phyloP scores from a whole-genome alignment of 768 basidiomycete genomes.

The Fibroporia radiculosa region DNA sequence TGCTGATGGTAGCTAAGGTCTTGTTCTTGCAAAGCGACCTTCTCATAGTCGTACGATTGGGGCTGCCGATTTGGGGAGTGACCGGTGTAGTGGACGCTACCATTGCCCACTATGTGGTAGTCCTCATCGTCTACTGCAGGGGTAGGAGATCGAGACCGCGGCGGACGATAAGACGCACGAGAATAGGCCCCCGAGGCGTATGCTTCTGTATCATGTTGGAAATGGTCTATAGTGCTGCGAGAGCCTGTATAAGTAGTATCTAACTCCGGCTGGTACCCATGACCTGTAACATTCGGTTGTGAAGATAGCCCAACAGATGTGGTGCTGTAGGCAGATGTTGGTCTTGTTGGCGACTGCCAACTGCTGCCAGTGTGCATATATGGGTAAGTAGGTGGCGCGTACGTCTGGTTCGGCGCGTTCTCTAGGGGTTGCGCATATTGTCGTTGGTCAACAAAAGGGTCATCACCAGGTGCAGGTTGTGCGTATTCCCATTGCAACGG shows the following conservation, averaged over 20 bases:
- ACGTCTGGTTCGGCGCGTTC: slow-evolving; percentile 5
- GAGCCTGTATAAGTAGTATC: slow-evolving; percentile 8
- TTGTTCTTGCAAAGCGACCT: slow-evolving; percentile 25
- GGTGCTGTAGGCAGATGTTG: slow-evolving; percentile 13
- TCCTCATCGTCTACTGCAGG: slow-evolving; percentile 70
- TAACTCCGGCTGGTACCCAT: slow-evolving; percentile 10
- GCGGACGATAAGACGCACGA: slow-evolving; percentile 37
- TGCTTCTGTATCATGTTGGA: slow-evolving; percentile 57
- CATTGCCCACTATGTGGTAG: slow-evolving; percentile 50
- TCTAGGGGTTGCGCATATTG: slow-evolving; percentile 3
- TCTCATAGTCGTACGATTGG: slow-evolving; percentile 7
- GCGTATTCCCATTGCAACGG: slow-evolving; percentile 19
- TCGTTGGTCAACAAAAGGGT: slow-evolving; percentile 24
- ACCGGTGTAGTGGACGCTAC: slow-evolving; percentile 47
- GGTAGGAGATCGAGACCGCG: slow-evolving; percentile 71
- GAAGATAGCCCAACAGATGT: slow-evolving; percentile 3
- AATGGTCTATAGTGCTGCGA: slow-evolving; percentile 45
- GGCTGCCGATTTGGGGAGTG: slow-evolving; percentile 10
- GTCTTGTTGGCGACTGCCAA: slow-evolving; percentile 11
- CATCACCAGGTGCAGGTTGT: slow-evolving; percentile 11
- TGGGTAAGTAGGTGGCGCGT: slow-evolving; percentile 7
- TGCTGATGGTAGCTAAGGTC: slow-evolving; percentile 17
- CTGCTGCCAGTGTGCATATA: slow-evolving; percentile 7
- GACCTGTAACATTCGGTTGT: slow-evolving; percentile 7
- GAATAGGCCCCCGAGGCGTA: slow-evolving; percentile 58